Evolutionary conservation across 176 grass and related monocot genomes (phyloP), one percentile per base, ranked within the genome.

Genomic region (Rhynchospora breviuscula): DNA sequence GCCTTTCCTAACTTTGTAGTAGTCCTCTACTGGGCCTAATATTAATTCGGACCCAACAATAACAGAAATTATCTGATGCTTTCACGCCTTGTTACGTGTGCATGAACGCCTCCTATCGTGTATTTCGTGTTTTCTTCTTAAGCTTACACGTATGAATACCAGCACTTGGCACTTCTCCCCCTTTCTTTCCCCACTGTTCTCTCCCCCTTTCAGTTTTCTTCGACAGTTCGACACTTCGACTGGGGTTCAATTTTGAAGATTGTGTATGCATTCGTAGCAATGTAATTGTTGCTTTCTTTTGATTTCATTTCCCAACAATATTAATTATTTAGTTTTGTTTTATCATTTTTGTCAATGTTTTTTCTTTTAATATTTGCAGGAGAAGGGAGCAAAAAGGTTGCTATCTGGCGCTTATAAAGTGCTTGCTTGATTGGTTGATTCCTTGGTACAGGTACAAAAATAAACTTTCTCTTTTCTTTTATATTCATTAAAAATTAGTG

Each of bases 131-230:
- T n/a, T 11, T 47, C 8, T 17, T 47, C 40, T 71, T 3, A 71
- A 79, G 56, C 54, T 80, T 60, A 80, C 78, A 80, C 78, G 78
- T 63, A 46, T 47, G 22, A 80, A 29, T 60, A 40, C 35, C 35
- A 45, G 21, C 48, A 59, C 48, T 56, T 79, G 76, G 31, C 48
- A 12, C 76, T 0, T 40, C 35, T 33, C 8, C 52, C 15, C 13
- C 23, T 29, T 26, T 31, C 4, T 23, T 19, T n/a, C n/a, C 1
- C 15, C 26, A 23, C 33, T 80, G 1, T 21, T n/a, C 3, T 47
- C 8, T 47, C 13, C 25, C 35, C 26, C 18, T 35, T 59, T 63
- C 23, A 22, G 9, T 51, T 17, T 56, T n/a, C 18, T 14, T 26
- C n/a, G 15, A 81, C 33, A 29, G 1, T 29, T 29, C 26, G 26